Base-by-base conservation (phyloP, 805 yeast species). In the Martiniozyma abietophila region DNA sequence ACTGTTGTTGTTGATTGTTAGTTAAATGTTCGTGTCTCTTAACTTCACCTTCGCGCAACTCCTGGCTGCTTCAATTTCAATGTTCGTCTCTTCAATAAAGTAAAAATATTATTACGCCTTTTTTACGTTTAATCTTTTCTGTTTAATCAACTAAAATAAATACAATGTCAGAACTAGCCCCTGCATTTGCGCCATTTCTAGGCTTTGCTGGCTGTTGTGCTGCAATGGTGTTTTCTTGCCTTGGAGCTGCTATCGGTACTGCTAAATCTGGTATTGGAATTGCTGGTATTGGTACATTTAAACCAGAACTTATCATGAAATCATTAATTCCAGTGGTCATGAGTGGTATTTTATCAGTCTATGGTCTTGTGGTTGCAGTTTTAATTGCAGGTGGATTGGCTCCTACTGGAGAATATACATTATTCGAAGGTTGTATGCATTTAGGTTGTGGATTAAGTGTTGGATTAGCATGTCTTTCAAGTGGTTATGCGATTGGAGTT, bases 221-320 rank as follows among this genome's bases (percentile, higher is more conserved):
- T 30, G 95, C 96, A 32, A 83, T 85, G 83, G 72, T 84, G 17
- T 65, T 89, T 39, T 79, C 94, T 38, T 84, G 95, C 53, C 79
- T 89, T n/a, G 99, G 99, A 43, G 97, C 99, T 4, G 97, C 97
- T 41, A 79, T 86, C 47, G 99, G 98, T 39, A 89, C 97, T 3
- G 97, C 97, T 42, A 92, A 92, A 61, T 82, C 95, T 29, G 99
- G 99, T 39, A 79, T 92, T 44, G 99, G 99, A 70, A 92, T 92
- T 50, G 67, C 96, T 21, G 99, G 97, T 69, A 86, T 92, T 46
- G 96, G 97, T 67, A 81, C 95, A 30, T 92, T 89, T 65, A 82
- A 83, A 56, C 99, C 99, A 9, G 98, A 92, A 53, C 67, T 92
- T 51, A 86, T 92, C 51, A 92, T 92, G 97, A 83, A 80, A 59